phyloP scores from a whole-genome alignment of 1,284 basidiomycete genomes.

The Sporisorium graminicola region DNA sequence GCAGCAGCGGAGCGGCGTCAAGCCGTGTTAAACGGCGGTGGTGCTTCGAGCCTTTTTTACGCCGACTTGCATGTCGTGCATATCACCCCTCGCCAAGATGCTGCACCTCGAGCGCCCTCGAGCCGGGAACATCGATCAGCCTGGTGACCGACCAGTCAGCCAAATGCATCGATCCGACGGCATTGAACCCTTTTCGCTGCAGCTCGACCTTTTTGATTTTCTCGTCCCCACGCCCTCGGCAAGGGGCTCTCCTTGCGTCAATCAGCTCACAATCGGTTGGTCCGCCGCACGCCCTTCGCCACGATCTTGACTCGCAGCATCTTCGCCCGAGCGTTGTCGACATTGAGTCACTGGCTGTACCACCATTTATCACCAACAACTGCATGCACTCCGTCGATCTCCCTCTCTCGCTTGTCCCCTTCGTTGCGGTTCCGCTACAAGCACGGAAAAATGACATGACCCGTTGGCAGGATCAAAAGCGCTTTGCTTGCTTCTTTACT shows the following conservation, averaged over 20 bases:
- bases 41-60: conserved; percentile 8
- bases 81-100: not conserved
- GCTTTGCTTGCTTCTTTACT: not conserved
- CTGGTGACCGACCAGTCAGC: too few relatives aligned
- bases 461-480: not conserved
- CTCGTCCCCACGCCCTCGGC: conserved; percentile 24
- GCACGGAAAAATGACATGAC: conserved; percentile 12
- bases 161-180: not conserved
- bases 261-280: not conserved
- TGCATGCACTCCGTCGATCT: conserved; percentile 19
- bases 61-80: conserved; percentile 34
- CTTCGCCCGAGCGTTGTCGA: not conserved
- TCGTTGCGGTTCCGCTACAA: not conserved
- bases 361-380: not conserved
- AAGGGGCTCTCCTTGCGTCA: conserved; percentile 29
- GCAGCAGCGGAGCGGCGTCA: not conserved
- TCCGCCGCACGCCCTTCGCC: not conserved
- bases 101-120: not conserved
- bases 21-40: not conserved
- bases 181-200: not conserved
- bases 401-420: conserved; percentile 1
- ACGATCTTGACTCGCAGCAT: not conserved
- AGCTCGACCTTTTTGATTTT: not conserved
- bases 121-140: too few relatives aligned
- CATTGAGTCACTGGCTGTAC: not conserved